phyloP scores from a whole-genome alignment of 495 filamentous ascomycete genomes.

The Evansstolkia leycettana region DNA sequence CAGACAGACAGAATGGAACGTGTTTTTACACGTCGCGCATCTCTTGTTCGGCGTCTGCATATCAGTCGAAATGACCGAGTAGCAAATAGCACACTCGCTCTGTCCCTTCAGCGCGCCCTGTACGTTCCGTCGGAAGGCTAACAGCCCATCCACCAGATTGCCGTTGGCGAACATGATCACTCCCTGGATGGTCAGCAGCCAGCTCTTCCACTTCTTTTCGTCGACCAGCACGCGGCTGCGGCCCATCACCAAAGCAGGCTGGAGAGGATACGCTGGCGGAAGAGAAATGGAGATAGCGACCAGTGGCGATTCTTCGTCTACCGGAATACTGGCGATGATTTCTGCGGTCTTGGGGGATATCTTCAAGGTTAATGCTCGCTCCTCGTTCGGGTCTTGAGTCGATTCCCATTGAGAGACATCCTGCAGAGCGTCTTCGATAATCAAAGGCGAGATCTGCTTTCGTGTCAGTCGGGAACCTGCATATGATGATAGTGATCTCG shows the following conservation, averaged over 20 bases:
- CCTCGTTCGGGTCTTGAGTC: constrained; percentile 42
- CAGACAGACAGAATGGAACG: constrained; percentile 81
- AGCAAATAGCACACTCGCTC: constrained; percentile 94
- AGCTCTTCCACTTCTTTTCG: constrained; percentile 80
- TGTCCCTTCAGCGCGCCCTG: constrained; percentile 81
- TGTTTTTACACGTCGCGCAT: constrained; percentile 87
- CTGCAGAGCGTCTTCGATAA: constrained; percentile 59
- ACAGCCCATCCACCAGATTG: constrained; percentile 70
- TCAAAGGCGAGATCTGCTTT: constrained; percentile 58
- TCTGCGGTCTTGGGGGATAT: constrained; percentile 57
- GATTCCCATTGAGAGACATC: constrained; percentile 60
- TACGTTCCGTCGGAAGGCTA: constrained; percentile 73
- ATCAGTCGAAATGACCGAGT: constrained; percentile 78
- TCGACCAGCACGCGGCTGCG: constrained; percentile 73
- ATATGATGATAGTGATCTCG: neutral
- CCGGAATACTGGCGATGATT: constrained; percentile 65
- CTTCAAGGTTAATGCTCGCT: constrained; percentile 60
- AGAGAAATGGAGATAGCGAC: constrained; percentile 70
- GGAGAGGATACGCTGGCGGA: constrained; percentile 69
- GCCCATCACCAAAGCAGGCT: constrained; percentile 60
- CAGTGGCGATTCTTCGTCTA: constrained; percentile 75
- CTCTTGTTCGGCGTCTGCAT: constrained; percentile 81
- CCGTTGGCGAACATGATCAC: constrained; percentile 87
- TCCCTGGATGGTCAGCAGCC: constrained; percentile 76
- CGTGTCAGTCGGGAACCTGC: neutral